phyloP scores from a whole-genome alignment of 805 yeast species.

The Lipomyces yamadae region DNA sequence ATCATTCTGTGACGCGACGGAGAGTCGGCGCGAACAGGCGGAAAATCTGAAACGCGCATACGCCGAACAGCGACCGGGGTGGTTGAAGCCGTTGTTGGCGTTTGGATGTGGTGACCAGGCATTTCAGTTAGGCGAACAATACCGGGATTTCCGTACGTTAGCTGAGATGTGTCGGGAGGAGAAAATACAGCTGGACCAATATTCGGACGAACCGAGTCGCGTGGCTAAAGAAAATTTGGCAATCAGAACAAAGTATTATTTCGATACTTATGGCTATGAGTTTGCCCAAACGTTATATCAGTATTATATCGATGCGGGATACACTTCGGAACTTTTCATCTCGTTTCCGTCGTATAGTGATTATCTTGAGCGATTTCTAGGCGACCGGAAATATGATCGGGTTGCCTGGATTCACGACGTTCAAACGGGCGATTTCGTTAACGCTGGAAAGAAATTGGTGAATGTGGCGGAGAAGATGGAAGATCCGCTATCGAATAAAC shows the following conservation, averaged over 20 bases:
- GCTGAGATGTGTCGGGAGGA: constrained; percentile 51
- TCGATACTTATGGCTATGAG: constrained; percentile 64
- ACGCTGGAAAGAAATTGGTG: constrained; percentile 57
- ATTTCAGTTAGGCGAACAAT: constrained; percentile 64
- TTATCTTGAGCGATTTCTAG: constrained; percentile 59
- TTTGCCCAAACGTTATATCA: constrained; percentile 71
- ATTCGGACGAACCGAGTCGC: constrained; percentile 7
- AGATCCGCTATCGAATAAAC: constrained; percentile 54
- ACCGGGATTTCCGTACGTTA: constrained; percentile 67
- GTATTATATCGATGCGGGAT: constrained; percentile 59
- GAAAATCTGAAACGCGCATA: constrained; percentile 36
- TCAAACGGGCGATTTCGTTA: constrained; percentile 54
- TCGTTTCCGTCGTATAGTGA: constrained; percentile 60
- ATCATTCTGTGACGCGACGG: constrained; percentile 32
- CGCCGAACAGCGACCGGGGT: constrained; percentile 48
- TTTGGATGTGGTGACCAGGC: constrained; percentile 60
- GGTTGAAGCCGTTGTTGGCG: constrained; percentile 65
- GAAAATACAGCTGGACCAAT: constrained; percentile 19
- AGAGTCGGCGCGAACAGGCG: constrained; percentile 20
- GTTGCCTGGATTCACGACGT: constrained; percentile 77
- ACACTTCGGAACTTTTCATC: constrained; percentile 58
- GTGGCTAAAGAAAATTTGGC: constrained; percentile 25
- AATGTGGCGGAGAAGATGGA: constrained; percentile 51
- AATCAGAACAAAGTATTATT: constrained; percentile 48
- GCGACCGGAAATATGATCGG: constrained; percentile 44